phyloP scores from a whole-genome alignment of 2,329 filamentous ascomycete genomes.

The Aspergillus fumigatiaffinis region DNA sequence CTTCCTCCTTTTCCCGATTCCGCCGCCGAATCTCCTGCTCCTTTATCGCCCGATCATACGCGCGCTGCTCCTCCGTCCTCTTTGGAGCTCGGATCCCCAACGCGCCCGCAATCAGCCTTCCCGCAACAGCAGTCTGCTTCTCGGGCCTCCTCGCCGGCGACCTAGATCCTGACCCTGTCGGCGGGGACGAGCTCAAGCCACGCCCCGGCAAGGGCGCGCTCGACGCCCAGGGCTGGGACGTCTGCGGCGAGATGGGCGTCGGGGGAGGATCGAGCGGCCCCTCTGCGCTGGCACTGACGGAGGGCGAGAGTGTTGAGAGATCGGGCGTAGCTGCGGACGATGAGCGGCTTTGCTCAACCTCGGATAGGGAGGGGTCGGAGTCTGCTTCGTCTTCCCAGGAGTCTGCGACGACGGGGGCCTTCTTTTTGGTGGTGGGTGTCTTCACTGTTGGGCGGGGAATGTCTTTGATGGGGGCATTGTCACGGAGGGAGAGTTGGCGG shows the following conservation, averaged over 20 bases:
- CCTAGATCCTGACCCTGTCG: constrained; percentile 10
- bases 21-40: constrained; percentile 78
- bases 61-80: constrained; percentile 81
- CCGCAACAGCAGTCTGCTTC: constrained; percentile 89
- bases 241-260: constrained; percentile 59
- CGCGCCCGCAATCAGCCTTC: constrained; percentile 83
- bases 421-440: constrained; percentile 20
- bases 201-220: constrained; percentile 12
- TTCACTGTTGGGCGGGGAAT: constrained; percentile 2
- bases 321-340: constrained; percentile 5
- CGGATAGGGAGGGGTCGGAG: constrained; percentile 8
- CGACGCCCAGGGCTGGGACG: constrained; percentile 19
- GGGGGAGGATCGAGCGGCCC: constrained; percentile 57
- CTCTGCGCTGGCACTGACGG: constrained; percentile 25
- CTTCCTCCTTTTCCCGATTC: constrained; percentile 67
- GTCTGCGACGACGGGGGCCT: constrained; percentile 56
- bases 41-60: constrained; percentile 76
- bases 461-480: constrained; percentile 13
- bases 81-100: constrained; percentile 76
- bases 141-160: constrained; percentile 58
- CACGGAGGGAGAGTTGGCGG: constrained; percentile 27
- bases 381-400: constrained; percentile 73
- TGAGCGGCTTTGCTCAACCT: neutral
- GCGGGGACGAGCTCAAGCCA: constrained; percentile 12
- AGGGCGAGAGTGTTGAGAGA: constrained; percentile 18